phyloP scores from a whole-genome alignment of 805 yeast species.

The Cyberlindnera japonica region DNA sequence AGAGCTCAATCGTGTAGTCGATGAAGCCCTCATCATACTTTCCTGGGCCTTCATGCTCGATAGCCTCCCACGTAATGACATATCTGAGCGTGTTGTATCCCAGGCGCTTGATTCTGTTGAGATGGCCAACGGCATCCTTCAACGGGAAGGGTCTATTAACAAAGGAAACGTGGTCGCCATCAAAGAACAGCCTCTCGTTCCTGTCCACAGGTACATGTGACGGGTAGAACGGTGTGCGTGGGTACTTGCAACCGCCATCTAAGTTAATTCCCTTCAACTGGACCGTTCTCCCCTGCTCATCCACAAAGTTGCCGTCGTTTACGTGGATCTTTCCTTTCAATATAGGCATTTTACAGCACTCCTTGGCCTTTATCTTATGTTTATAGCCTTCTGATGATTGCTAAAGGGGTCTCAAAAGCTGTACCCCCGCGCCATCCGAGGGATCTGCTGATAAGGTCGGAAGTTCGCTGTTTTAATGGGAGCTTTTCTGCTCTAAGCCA shows the following conservation, averaged over 20 bases:
- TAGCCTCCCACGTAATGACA: conserved; percentile 85
- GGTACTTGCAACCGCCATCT: conserved; percentile 72
- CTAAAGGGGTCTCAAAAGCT: neutral
- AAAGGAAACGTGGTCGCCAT: conserved; percentile 75
- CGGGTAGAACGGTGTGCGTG: conserved; percentile 49
- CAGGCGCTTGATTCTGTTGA: conserved; percentile 66
- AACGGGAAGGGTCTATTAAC: conserved; percentile 79
- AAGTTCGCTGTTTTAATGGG: too few relatives aligned
- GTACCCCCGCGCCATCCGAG: neutral
- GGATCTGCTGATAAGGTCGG: neutral
- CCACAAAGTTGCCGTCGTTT: conserved; percentile 53
- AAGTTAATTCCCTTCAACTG: conserved; percentile 76
- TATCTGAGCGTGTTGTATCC: conserved; percentile 81
- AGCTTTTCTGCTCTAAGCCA: too few relatives aligned
- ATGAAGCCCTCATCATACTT: conserved; percentile 73
- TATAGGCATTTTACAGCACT: conserved; percentile 8
- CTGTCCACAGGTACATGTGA: conserved; percentile 32
- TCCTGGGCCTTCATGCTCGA: conserved; percentile 87
- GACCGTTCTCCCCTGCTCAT: conserved; percentile 53
- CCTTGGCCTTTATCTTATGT: too few relatives aligned
- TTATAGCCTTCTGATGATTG: neutral
- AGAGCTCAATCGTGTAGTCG: conserved; percentile 60
- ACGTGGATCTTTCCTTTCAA: conserved; percentile 5
- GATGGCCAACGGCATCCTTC: conserved; percentile 66
- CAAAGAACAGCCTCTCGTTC: conserved; percentile 47